Percentiles rank a stretch among this genome's conserved stretches.
Conservation (phyloP, 495 filamentous ascomycete species). For the Xylaria scruposa region DNA sequence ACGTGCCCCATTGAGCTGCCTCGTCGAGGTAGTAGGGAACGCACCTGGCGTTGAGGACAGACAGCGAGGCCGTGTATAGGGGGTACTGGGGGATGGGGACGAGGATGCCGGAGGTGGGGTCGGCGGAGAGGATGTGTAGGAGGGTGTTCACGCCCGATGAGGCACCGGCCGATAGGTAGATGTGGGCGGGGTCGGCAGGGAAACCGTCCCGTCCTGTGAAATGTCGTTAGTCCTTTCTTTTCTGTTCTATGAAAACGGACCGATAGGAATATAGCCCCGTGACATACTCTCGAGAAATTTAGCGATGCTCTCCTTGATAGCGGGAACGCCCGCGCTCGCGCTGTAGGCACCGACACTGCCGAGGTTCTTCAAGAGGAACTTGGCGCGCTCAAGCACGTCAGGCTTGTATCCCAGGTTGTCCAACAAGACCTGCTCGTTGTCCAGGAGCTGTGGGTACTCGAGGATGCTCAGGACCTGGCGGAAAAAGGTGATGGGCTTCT, state of each 20-base stretch:
- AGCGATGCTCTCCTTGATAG: slow-evolving; percentile 86
- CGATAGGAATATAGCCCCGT: not conserved
- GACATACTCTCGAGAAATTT: slow-evolving; percentile 83
- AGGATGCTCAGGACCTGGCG: slow-evolving; percentile 93
- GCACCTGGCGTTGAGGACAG: slow-evolving; percentile 81
- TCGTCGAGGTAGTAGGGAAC: slow-evolving; percentile 96
- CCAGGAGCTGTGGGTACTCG: slow-evolving; percentile 84
- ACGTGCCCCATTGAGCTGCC: slow-evolving; percentile 82
- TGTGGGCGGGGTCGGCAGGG: slow-evolving; percentile 73
- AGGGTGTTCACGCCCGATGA: slow-evolving; percentile 94
- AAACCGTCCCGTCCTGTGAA: slow-evolving; percentile 79
- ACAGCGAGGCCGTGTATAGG: slow-evolving; percentile 92
- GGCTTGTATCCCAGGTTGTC: slow-evolving; percentile 78
- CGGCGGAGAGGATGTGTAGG: slow-evolving; percentile 84
- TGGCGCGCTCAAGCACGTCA: slow-evolving; percentile 86
- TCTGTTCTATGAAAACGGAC: not conserved
- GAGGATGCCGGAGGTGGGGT: slow-evolving; percentile 80
- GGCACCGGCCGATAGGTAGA: slow-evolving; percentile 89
- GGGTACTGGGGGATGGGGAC: slow-evolving; percentile 98
- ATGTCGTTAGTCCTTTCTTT: slow-evolving; percentile 15
- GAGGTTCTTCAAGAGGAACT: slow-evolving; percentile 76
- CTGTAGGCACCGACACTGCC: slow-evolving; percentile 96
- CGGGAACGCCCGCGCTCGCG: slow-evolving; percentile 85
- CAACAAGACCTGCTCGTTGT: slow-evolving; percentile 74
- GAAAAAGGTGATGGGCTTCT: slow-evolving; percentile 99